These are phyloP conservation scores for Daldinia vernicosa DNA, from an alignment of 495 filamentous ascomycete species.

Conservation along the genomic window DNA sequence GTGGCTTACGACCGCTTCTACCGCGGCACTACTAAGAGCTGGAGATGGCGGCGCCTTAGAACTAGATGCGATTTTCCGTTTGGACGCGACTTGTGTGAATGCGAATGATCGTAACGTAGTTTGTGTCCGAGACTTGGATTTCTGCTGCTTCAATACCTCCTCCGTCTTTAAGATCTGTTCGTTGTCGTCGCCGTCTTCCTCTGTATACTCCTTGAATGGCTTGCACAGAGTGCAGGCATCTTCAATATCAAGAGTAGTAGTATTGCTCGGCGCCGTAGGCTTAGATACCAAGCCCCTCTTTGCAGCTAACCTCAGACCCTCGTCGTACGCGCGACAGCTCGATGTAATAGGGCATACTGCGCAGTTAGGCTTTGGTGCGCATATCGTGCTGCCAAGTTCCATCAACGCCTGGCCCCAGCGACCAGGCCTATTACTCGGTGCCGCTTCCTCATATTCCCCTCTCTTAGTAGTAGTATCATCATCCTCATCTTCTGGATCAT, in stretches of 20 bases:
- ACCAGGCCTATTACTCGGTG: constrained; percentile 51
- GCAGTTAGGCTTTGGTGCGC: constrained; percentile 58
- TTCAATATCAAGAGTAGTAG: constrained; percentile 49
- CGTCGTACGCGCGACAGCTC: constrained; percentile 55
- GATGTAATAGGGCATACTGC: constrained; percentile 50
- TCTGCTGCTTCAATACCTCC: constrained; percentile 16
- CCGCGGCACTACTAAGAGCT: constrained; percentile 17
- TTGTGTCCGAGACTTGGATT: constrained; percentile 30
- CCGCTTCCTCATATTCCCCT: neutral
- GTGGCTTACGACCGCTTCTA: constrained; percentile 49
- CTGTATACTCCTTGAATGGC: constrained; percentile 43
- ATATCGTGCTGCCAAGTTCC: constrained; percentile 60
- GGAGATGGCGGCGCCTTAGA: constrained; percentile 2
- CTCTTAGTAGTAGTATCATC: neutral
- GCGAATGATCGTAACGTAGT: constrained; percentile 44
- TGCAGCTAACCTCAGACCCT: constrained; percentile 46
- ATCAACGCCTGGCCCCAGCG: constrained; percentile 59
- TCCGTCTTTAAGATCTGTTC: neutral
- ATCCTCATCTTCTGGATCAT: constrained; percentile 27
- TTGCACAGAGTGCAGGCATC: constrained; percentile 53
- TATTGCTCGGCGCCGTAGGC: neutral
- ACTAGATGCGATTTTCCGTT: neutral
- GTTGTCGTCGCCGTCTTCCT: constrained; percentile 16
- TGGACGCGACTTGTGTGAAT: constrained; percentile 33
- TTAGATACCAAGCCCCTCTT: constrained; percentile 31